phyloP scores from a whole-genome alignment of 257 asterid genomes.

The Przewalskia tangutica region DNA sequence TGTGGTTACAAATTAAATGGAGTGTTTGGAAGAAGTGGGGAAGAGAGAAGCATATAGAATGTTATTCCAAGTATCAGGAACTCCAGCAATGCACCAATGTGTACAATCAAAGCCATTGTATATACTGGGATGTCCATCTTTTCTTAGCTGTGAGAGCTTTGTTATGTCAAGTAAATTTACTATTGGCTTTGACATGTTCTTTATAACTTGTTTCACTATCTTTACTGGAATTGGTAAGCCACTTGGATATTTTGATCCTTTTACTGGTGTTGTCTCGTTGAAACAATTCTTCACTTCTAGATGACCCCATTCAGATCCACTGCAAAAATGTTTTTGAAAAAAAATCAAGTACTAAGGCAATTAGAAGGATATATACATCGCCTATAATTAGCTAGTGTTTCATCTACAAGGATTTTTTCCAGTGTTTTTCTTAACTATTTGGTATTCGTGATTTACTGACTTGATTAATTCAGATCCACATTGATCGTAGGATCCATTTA shows the following conservation, averaged over 20 bases:
- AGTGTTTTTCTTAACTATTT: neutral
- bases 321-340: constrained; percentile 1
- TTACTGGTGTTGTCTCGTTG: constrained; percentile 32
- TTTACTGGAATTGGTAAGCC: constrained; percentile 30
- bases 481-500: too few relatives aligned
- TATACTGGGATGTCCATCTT: constrained; percentile 49
- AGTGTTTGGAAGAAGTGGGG: neutral
- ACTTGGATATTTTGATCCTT: constrained; percentile 35
- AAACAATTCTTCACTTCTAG: constrained; percentile 25
- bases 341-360: neutral
- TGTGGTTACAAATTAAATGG: neutral
- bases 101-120: constrained; percentile 42
- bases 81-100: constrained; percentile 63
- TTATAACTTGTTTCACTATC: constrained; percentile 29
- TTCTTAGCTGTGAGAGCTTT: constrained; percentile 46
- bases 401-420: too few relatives aligned
- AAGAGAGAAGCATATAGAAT: constrained; percentile 24
- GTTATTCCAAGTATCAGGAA: constrained; percentile 56
- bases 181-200: constrained; percentile 13
- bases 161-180: too few relatives aligned
- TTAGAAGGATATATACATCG: neutral
- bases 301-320: constrained; percentile 53
- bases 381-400: too few relatives aligned
- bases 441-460: neutral
- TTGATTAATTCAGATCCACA: too few relatives aligned